Conservation (phyloP, 352 stramenopile species). For the Phytopythium kandeliae region DNA sequence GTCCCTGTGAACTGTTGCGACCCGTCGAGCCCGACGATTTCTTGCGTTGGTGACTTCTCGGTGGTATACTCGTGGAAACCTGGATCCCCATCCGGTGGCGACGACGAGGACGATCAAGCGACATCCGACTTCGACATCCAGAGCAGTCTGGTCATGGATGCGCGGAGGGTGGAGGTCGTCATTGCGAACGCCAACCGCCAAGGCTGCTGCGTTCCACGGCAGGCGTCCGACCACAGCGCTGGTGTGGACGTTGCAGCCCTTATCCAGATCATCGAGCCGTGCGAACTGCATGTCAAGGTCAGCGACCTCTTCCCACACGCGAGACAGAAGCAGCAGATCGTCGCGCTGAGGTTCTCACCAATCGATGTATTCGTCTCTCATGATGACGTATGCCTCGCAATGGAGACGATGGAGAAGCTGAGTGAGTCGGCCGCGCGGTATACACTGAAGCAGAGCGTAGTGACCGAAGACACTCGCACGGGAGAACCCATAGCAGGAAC, state of each 20-base stretch:
- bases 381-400: conserved; percentile 56
- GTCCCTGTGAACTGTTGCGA: conserved; percentile 51
- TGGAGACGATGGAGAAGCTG: conserved; percentile 40
- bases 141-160: conserved; percentile 56
- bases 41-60: conserved; percentile 49
- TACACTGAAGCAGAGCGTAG: background rate
- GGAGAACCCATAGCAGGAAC: background rate
- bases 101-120: conserved; percentile 8
- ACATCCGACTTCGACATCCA: conserved; percentile 59
- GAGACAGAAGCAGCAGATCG: conserved; percentile 66
- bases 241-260: conserved; percentile 28
- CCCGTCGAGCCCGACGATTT: conserved; percentile 32
- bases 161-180: conserved; percentile 55
- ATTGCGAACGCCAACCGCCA: conserved; percentile 60
- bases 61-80: conserved; percentile 52
- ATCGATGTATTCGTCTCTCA: conserved; percentile 81
- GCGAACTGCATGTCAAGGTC: conserved; percentile 55
- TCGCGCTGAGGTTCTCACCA: conserved; percentile 61
- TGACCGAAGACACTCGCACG: too few species aligned
- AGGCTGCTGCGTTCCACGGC: conserved; percentile 48
- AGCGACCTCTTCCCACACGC: conserved; percentile 63
- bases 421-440: conserved; percentile 12
- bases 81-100: conserved; percentile 3
- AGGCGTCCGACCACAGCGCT: conserved; percentile 20
- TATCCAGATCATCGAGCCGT: conserved; percentile 79